Evolutionary conservation across 148 eudicot species (phyloP), one percentile per base, ranked within the genome.

Genomic region (Arctostaphylos glauca): DNA sequence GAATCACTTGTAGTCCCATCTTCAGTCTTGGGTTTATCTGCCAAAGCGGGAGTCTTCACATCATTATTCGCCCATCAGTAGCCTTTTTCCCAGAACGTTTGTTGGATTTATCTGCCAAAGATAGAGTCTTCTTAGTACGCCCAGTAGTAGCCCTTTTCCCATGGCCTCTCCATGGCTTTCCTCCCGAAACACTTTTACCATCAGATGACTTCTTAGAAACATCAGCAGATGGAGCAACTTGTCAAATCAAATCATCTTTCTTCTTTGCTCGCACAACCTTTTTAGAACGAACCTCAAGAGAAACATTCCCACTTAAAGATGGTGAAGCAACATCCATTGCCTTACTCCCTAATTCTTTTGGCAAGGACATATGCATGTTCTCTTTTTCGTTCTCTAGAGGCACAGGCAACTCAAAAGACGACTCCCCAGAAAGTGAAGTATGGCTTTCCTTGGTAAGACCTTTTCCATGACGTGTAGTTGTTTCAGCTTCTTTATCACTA

Each of bases 271-370:
- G 81, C 74, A 75, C 85, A 84, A 2, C 80, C 73, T 86, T 90
- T 81, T 84, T 80, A 0, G 80, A 31, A 64, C n/a, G 80, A 81
- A 80, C 84, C 87, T 86, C 92, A 80, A 88, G 90, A 76, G 82
- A 87, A 60, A 74, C 85, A 75, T 67, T 88, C 78, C 67, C 89
- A 81, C 86, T 91, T 54, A 84, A 85, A 50, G 90, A 86, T n/a
- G 93, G 89, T 8, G 89, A 81, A 83, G 91, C 80, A 59, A 79
- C 84, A 87, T 83, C 89, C 55, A 66, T 87, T 80, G 76, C 86
- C 72, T 88, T 90, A 79, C 74, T 81, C 46, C 86, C 91, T 41
- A 81, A 74, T 81, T 82, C 81, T 84, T 86, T 85, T 43, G 87
- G 85, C 25, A 89, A 86, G 68, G 91, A 83, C 73, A 72, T 59